Evolutionary conservation across 116 monocot genomes (phyloP), one percentile per base, ranked within the genome.

Genomic region (Zostera marina): DNA sequence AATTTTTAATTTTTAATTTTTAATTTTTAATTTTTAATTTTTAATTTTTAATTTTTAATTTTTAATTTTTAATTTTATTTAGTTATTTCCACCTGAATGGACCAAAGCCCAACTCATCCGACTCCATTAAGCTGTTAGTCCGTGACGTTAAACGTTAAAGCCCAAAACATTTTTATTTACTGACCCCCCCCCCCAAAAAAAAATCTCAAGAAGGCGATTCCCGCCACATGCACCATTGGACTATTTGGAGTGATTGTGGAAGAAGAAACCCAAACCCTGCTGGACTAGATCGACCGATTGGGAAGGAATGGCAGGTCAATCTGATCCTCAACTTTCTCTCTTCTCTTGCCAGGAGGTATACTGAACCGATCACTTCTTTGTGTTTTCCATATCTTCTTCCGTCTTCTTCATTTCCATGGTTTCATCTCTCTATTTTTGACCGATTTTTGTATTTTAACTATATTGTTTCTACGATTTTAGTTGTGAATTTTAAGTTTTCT

Each of bases 331-430:
- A 11, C 64, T 72, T 51, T 68, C 72, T 5, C 13, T 68, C 48
- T 77, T 77, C 72, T 56, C 77, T 23, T 46, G 72, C 49, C 68
- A 68, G 0, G 77, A 77, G 72, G 76, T 77, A 51, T 13, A 20
- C 1, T 13, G 3, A 3, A 0, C 17, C 5, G 46, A 39, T 25
- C 12, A 42, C 26, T 60, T 44, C 42, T 63, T 58, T 39, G 14
- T 15, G 8, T 59, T 19, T 41, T 32, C 16, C 15, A 9, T 49
- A 3, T 24, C 16, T 20, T 64, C 7, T 16, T 19, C 11, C 13
- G 39, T 38, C 52, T 42, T 26, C 24, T 5, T 20, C 41, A 42
- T 52, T 15, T 9, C 2, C 20, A 16, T 1, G 22, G 49, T 12
- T 4, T 17, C 2, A 15, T 45, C 47, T 42, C 3, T n/a, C 22